Evolutionary conservation across 2,329 filamentous ascomycete species (phyloP).

Genomic region (Aspergillus transmontanensis): DNA sequence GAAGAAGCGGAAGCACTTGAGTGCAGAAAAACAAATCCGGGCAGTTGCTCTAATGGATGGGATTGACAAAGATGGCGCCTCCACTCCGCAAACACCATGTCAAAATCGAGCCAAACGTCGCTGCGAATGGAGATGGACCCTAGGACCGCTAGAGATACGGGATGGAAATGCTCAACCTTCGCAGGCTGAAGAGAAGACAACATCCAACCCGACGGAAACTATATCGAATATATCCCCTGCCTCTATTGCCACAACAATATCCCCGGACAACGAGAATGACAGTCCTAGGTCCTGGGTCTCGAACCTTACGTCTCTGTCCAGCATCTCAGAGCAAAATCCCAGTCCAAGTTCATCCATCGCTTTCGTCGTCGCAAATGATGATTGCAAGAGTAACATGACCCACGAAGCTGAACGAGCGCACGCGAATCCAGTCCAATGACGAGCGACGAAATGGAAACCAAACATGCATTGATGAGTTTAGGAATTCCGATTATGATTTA

Average conservation of each 20-base stretch:
- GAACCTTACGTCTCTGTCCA: conserved; percentile 7
- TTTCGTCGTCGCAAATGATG: conserved; percentile 4
- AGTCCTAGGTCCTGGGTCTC: conserved; percentile 9
- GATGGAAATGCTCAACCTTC: conserved; percentile 11
- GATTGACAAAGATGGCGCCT: conserved; percentile 47
- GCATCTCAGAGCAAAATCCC: conserved; percentile 8
- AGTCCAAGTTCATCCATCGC: conserved; percentile 14
- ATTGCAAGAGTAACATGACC: conserved; percentile 9
- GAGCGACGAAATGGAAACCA: conserved; percentile 2
- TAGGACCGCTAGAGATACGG: conserved; percentile 46
- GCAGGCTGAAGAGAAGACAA: conserved; percentile 6
- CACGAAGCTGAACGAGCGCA: conserved; percentile 13
- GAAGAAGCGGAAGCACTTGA: conserved; percentile 40
- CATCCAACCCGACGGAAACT: not conserved
- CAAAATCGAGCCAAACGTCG: conserved; percentile 56
- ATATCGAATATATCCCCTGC: not conserved
- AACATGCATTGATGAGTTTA: conserved; percentile 14
- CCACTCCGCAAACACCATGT: conserved; percentile 55
- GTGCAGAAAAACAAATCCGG: conserved; percentile 40
- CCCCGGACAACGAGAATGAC: conserved; percentile 8
- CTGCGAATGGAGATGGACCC: conserved; percentile 61
- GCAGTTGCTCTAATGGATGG: conserved; percentile 43
- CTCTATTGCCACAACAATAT: conserved; percentile 6
- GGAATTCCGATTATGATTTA: conserved; percentile 13
- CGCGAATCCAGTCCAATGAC: conserved; percentile 9